Conservation (phyloP, 164 flowering plant species). For the Platanus orientalis region DNA sequence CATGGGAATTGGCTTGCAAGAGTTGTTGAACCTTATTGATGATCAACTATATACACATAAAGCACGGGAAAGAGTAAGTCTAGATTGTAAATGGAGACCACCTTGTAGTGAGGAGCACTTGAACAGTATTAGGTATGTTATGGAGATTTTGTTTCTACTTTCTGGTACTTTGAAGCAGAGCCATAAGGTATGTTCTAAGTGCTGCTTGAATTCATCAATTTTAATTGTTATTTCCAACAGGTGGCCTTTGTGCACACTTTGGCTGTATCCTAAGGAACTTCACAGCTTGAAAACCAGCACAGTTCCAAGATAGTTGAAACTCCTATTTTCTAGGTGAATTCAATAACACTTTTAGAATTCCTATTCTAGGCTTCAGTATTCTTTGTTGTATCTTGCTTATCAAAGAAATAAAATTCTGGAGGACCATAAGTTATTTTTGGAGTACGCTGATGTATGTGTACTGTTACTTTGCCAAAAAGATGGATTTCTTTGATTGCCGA, state of each 20-base stretch:
- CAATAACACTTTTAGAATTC: neutral
- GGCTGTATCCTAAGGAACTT: neutral
- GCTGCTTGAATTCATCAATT: neutral
- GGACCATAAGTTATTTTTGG: too few species aligned
- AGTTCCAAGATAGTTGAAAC: neutral
- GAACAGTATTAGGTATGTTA: conserved; percentile 13
- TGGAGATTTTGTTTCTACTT: neutral
- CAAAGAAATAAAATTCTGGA: neutral
- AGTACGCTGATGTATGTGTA: too few species aligned
- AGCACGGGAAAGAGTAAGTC: conserved; percentile 23
- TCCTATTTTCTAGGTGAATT: neutral
- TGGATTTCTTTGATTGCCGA: neutral
- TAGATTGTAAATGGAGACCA: conserved; percentile 82
- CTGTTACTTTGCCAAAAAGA: neutral
- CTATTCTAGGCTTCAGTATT: neutral
- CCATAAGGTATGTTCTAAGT: neutral
- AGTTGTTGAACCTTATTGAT: conserved; percentile 68
- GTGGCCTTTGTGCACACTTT: neutral
- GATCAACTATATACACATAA: conserved; percentile 40
- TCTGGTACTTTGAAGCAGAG: neutral
- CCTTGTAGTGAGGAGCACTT: conserved; percentile 39
- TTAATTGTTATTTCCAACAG: neutral
- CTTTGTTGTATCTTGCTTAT: neutral
- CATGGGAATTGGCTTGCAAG: conserved; percentile 80
- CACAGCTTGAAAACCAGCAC: neutral